Base-by-base conservation (phyloP, 352 stramenopile species). In the Peronospora destructor region DNA sequence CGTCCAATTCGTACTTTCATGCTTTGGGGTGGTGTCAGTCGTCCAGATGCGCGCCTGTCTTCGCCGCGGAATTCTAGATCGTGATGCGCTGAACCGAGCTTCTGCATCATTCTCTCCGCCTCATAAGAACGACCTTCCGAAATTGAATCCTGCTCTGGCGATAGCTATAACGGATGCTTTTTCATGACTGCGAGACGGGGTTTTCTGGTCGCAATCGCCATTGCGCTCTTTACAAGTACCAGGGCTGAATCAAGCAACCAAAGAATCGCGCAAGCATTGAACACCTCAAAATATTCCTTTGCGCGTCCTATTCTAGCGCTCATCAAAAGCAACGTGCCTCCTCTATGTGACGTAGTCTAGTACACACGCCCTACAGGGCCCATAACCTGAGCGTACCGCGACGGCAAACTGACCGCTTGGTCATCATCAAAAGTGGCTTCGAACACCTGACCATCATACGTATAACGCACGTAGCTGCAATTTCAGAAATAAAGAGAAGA, bases 361-460 rank as follows among this genome's bases (percentile, higher is more conserved):
- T 77, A 85, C 37, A 91, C 71, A 37, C 63, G 59, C n/a, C 76
- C 80, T 9, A 71, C 66, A 0, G 67, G 47, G 4, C 81, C 81
- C 81, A 92, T 92, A 38, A 49, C 53, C 36, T 84, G 76, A 6
- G 81, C 81, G 26, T 79, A 85, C 13, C 73, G 68, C 17, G 81
- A 90, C 34, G 81, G 81, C 56, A 92, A 65, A 42, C 66, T 67
- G 9, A 92, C 78, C 7, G 58, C 69, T 53, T 90, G 76, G 10
- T 80, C 50, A 51, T 92, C 81, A 32, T 82, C 72, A 40, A 90
- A 92, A 9, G 81, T 90, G 16, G 76, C 81, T 65, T 92, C 81
- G 40, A 87, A 92, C 40, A 92, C 76, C 26, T 73, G 56, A 23
- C 68, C 74, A 37, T 81, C 68, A 54, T 76, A 88, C 23, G 76